Percentiles rank a stretch among this genome's conserved stretches.
Conservation (phyloP, 768 basidiomycete species). For the Trichaptum fuscoviolaceum region DNA sequence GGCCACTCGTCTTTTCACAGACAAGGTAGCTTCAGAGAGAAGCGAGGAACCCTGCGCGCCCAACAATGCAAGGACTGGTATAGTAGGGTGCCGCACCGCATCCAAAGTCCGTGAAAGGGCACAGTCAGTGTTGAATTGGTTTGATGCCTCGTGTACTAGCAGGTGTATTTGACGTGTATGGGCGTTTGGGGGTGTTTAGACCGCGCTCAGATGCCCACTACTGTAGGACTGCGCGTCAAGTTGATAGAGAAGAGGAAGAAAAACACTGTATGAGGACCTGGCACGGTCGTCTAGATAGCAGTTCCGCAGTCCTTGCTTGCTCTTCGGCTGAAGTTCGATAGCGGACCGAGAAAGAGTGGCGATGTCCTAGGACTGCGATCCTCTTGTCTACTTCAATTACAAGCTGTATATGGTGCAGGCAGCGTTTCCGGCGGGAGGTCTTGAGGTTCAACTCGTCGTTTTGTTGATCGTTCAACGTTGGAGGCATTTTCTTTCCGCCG, state of each 20-base stretch:
- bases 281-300: neutral
- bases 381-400: neutral
- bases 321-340: neutral
- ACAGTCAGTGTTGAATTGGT: neutral
- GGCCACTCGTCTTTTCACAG: neutral
- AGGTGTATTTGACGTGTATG: neutral
- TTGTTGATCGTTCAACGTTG: too few relatives aligned
- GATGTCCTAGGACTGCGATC: neutral
- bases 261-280: neutral
- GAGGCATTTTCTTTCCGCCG: too few relatives aligned
- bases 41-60: neutral
- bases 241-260: neutral
- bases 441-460: too few relatives aligned
- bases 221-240: neutral
- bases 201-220: neutral
- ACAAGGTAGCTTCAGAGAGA: neutral
- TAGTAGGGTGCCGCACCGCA: neutral
- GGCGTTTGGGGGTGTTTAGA: neutral
- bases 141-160: neutral
- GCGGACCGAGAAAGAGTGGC: neutral
- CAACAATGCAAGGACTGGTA: neutral
- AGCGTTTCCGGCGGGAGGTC: too few relatives aligned
- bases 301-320: neutral
- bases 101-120: neutral
- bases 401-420: too few relatives aligned